Evolutionary conservation across 805 yeast genomes (phyloP), one percentile per base, ranked within the genome.

Genomic region (Metschnikowia noctiluminum): DNA sequence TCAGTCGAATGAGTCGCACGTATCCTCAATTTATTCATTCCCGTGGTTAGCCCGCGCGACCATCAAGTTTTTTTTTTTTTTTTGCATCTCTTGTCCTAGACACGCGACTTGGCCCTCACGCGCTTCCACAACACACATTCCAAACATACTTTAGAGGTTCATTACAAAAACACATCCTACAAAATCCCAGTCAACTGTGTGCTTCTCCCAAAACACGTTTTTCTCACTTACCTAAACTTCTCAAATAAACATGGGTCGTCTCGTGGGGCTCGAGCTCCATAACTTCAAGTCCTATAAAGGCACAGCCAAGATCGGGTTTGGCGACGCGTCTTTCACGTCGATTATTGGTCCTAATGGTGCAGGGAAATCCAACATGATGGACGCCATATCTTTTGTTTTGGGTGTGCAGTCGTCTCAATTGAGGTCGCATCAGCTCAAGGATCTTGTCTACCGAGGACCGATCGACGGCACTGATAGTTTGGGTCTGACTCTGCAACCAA

Each of bases 261-360:
- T 91, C 27, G 72, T 83, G 36, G 91, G 92, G 2, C 66, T 91
- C 45, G 96, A 88, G 63, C 70, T 91, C 32, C 73, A 79, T 66
- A 89, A 94, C 66, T 94, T 94, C 81, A 94, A 94, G 70, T 91
- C 97, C 0, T 94, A 94, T 62, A 75, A 79, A 46, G 97, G 96
- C 0, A 76, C 79, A 0, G 77, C 89, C 14, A 75, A 76, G 6
- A 80, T 92, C 21, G 96, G 94, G 2, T 87, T 94, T 66, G 97
- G 97, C 0, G 76, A 84, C 11, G 80, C 91, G 0, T 75, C 78
- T 51, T 94, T 94, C 71, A 89, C 96, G 1, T 85, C 96, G 40
- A 88, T 94, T 53, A 87, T 94, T 49, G 99, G 99, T 1, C 98
- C 98, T n/a, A 94, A 94, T 74, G 99, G 99, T 32, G 87, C 97